Percentiles rank a stretch among this genome's conserved stretches.
Evolutionary conservation across 371 early-diverging fungal genomes (phyloP).

Genomic region (Chytridium lagenaria): DNA sequence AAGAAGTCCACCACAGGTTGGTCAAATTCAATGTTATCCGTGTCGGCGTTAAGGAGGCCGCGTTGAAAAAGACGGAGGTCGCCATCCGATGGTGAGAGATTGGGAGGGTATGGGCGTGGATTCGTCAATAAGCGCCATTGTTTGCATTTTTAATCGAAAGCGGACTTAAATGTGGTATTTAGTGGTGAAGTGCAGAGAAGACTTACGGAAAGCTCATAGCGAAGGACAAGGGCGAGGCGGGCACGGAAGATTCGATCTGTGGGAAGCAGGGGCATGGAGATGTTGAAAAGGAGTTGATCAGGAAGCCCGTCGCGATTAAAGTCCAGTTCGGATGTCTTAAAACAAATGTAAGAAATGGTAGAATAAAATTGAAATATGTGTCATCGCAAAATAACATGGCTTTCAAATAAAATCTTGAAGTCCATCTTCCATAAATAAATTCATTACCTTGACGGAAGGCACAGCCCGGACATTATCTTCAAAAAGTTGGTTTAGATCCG

Average conservation of each 20-base stretch:
- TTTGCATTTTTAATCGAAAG: slow-evolving; percentile 38
- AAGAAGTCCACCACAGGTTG: slow-evolving; percentile 32
- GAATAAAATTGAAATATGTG: too few species aligned
- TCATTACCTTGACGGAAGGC: slow-evolving; percentile 29
- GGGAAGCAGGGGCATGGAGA: slow-evolving; percentile 34
- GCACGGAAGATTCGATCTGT: slow-evolving; percentile 34
- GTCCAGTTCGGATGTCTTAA: slow-evolving; percentile 41
- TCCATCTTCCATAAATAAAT: too few species aligned
- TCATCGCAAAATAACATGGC: too few species aligned
- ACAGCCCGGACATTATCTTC: slow-evolving; percentile 28
- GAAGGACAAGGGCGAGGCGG: slow-evolving; percentile 37
- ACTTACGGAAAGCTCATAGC: slow-evolving; percentile 43
- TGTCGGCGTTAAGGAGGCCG: slow-evolving; percentile 17
- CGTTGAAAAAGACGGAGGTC: slow-evolving; percentile 43
- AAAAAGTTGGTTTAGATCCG: slow-evolving; percentile 24
- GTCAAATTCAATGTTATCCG: slow-evolving; percentile 35
- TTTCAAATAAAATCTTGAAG: too few species aligned
- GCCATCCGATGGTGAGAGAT: slow-evolving; percentile 35
- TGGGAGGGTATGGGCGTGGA: slow-evolving; percentile 30
- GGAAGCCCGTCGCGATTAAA: slow-evolving; percentile 37
- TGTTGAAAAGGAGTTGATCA: slow-evolving; percentile 38
- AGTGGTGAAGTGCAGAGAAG: not conserved
- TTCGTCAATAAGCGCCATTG: slow-evolving; percentile 31
- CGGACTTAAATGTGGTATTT: slow-evolving; percentile 22
- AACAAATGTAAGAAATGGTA: slow-evolving; percentile 4